A percentile compares a stretch with the other conserved stretches of the same genome.
Conservation (phyloP, 257 asterid genomes). For the Capsicum pubescens region DNA sequence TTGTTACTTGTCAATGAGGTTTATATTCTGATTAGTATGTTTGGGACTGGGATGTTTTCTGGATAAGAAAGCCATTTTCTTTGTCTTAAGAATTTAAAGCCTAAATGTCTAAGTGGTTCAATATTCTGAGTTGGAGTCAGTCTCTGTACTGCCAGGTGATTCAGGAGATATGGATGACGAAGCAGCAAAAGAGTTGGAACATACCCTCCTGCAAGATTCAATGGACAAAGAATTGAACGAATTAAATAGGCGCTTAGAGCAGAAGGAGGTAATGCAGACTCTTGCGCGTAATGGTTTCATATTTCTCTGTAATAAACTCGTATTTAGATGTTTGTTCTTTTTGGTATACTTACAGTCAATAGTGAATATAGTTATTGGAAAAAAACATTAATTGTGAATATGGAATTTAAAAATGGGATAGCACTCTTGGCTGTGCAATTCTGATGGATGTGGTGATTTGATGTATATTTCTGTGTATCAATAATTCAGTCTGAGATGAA, state of each 20-base stretch:
- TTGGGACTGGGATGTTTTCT: background rate
- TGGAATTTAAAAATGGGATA: slow-evolving; percentile 19
- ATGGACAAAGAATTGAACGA: slow-evolving; percentile 93
- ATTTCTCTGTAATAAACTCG: background rate
- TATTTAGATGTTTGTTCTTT: slow-evolving; percentile 8
- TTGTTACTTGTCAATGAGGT: background rate
- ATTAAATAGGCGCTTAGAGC: slow-evolving; percentile 82
- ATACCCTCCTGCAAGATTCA: slow-evolving; percentile 84
- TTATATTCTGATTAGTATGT: background rate
- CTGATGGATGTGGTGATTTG: slow-evolving; percentile 23
- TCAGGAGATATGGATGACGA: slow-evolving; percentile 87
- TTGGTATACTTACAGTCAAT: slow-evolving; percentile 3
- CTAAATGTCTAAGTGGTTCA: slow-evolving; percentile 15
- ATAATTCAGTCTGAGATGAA: slow-evolving; percentile 92
- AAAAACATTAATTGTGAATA: background rate
- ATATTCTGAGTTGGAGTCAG: slow-evolving; percentile 29
- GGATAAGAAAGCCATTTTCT: slow-evolving; percentile 20
- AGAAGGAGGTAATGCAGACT: slow-evolving; percentile 62
- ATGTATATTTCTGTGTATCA: slow-evolving; percentile 23
- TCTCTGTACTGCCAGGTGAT: slow-evolving; percentile 62
- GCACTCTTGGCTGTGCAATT: background rate
- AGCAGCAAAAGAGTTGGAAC: slow-evolving; percentile 92
- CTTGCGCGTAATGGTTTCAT: background rate
- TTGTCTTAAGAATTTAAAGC: background rate
- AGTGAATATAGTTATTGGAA: background rate